Conservation (phyloP, 2,329 filamentous ascomycete genomes). For the Cylindrodendrum hubeiense region DNA sequence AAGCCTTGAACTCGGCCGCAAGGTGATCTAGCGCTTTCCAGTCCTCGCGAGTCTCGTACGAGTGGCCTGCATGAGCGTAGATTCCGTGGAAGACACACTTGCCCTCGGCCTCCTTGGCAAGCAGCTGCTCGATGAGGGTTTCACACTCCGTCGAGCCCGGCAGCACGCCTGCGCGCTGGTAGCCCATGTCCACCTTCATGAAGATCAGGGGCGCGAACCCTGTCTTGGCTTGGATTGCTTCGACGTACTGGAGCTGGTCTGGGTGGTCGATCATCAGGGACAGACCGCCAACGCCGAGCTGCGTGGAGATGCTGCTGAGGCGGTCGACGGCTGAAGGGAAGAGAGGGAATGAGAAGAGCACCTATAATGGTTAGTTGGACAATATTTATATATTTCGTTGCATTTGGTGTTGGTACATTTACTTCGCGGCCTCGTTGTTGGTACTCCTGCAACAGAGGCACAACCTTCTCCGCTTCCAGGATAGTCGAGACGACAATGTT, state of each 20-base stretch:
- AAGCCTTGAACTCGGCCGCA: conserved; percentile 41
- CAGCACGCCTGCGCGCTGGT: conserved; percentile 74
- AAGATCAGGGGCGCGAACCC: conserved; percentile 67
- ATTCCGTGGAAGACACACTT: conserved; percentile 66
- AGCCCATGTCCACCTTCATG: conserved; percentile 80
- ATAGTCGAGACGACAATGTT: conserved; percentile 79
- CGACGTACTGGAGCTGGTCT: conserved; percentile 63
- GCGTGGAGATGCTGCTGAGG: conserved; percentile 65
- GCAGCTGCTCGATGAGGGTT: conserved; percentile 56
- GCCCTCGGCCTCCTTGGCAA: conserved; percentile 51
- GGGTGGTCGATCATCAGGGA: conserved; percentile 77
- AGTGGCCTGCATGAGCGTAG: conserved; percentile 79
- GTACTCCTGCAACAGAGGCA: conserved; percentile 70
- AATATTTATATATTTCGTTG: background rate
- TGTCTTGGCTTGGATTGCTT: conserved; percentile 54
- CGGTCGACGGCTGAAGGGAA: conserved; percentile 70
- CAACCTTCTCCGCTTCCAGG: conserved; percentile 72
- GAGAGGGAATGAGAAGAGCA: conserved; percentile 79
- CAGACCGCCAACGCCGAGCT: conserved; percentile 67
- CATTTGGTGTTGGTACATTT: conserved; percentile 63
- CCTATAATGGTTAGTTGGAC: conserved; percentile 47
- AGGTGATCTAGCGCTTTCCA: conserved; percentile 69
- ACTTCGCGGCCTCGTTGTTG: conserved; percentile 62
- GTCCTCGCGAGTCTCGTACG: conserved; percentile 71
- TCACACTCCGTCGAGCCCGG: conserved; percentile 60